A percentile compares a stretch with the other conserved stretches of the same genome.
phyloP scores from a whole-genome alignment of 2,329 filamentous ascomycete species.

The Ceratocystis papillata region DNA sequence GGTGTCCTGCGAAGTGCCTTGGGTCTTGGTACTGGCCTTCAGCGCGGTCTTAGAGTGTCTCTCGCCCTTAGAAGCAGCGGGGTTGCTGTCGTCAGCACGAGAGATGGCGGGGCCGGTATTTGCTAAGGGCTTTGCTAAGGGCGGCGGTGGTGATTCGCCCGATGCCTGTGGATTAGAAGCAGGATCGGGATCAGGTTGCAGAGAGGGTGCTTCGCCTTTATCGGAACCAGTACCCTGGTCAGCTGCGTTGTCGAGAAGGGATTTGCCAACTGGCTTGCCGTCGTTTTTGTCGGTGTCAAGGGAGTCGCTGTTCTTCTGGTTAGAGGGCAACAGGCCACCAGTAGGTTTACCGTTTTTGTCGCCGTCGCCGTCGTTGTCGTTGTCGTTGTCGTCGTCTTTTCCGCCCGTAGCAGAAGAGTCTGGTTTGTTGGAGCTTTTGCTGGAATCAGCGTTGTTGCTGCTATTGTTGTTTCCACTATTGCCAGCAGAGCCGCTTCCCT shows the following conservation, averaged over 20 bases:
- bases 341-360: neutral
- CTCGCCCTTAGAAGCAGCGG: neutral
- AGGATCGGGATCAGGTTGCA: constrained; percentile 14
- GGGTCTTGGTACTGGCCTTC: neutral
- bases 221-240: constrained; percentile 2
- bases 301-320: constrained; percentile 8
- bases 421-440: neutral
- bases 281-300: neutral
- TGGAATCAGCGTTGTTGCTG: neutral
- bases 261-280: constrained; percentile 8
- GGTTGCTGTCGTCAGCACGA: neutral
- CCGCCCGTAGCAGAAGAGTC: constrained; percentile 20
- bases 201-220: constrained; percentile 1
- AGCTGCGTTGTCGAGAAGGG: neutral
- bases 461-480: constrained; percentile 1
- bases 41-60: neutral
- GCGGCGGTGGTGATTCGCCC: neutral
- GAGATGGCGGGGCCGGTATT: neutral
- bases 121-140: neutral
- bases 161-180: neutral
- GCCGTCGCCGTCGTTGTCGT: constrained; percentile 21
- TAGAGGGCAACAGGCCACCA: neutral
- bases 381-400: constrained; percentile 18
- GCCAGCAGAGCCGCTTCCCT: constrained; percentile 8
- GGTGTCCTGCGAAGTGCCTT: neutral